Evolutionary conservation across 31 red algal genomes (phyloP).

Genomic region (Endocladia muricata): DNA sequence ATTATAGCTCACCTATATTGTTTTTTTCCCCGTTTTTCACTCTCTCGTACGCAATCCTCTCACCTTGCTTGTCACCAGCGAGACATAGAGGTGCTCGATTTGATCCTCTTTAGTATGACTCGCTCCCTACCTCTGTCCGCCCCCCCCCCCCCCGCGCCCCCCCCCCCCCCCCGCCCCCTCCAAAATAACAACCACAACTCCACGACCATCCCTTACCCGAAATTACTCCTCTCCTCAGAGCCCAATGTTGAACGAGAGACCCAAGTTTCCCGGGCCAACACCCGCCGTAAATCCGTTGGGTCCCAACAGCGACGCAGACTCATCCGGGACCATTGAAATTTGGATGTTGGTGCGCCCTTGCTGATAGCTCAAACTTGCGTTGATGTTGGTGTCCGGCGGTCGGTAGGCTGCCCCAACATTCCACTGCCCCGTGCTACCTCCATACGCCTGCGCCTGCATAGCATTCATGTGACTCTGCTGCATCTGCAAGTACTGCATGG

Average conservation of each 20-base stretch:
- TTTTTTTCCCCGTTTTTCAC: too few relatives aligned
- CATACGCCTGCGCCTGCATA: slow-evolving; percentile 95
- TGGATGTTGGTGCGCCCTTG: slow-evolving; percentile 99
- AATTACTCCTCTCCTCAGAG: slow-evolving; percentile 16
- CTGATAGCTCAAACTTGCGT: slow-evolving; percentile 96
- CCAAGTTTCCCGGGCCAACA: slow-evolving; percentile 91
- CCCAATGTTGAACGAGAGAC: slow-evolving; percentile 93
- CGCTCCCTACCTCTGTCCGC: too few relatives aligned
- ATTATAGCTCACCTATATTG: too few relatives aligned
- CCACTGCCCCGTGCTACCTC: slow-evolving; percentile 88
- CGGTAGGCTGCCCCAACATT: slow-evolving; percentile 97
- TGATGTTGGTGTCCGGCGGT: slow-evolving; percentile 98
- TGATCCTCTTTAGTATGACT: too few relatives aligned
- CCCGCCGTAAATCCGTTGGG: slow-evolving; percentile 90
- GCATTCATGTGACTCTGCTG: slow-evolving; percentile 96
- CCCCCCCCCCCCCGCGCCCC: too few relatives aligned
- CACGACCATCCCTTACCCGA: too few relatives aligned
- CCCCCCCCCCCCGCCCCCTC: too few relatives aligned
- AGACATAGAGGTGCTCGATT: too few relatives aligned
- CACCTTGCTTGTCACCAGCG: too few relatives aligned
- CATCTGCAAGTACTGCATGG: slow-evolving; percentile 97
- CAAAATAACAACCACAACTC: too few relatives aligned
- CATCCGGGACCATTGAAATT: slow-evolving; percentile 98
- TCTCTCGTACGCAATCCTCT: too few relatives aligned
- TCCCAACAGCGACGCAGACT: slow-evolving; percentile 81